A percentile compares a stretch with the other conserved stretches of the same genome.
Conservation (phyloP, 257 asterid genomes). For the Penstemon eatonii region DNA sequence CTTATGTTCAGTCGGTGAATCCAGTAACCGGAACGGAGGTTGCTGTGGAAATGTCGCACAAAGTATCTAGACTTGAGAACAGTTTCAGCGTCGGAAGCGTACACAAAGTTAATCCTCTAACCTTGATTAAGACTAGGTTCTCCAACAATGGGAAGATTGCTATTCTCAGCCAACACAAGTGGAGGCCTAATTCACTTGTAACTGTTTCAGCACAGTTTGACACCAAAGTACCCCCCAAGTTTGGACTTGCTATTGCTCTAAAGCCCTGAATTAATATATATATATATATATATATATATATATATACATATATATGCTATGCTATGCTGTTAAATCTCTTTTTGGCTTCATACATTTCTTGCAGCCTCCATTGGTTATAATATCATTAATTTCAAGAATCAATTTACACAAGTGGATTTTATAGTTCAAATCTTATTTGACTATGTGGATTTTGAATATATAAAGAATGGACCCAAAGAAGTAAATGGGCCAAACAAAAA, state of each 20-base stretch:
- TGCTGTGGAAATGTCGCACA: conserved; percentile 81
- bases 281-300: no score
- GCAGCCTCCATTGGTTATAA: conserved; percentile 30
- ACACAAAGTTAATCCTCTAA: conserved; percentile 57
- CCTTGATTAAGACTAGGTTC: conserved; percentile 68
- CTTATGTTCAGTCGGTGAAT: conserved; percentile 60
- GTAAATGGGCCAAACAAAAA: not conserved
- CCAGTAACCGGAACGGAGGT: conserved; percentile 65
- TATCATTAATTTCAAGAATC: conserved; percentile 17
- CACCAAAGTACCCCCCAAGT: conserved; percentile 49
- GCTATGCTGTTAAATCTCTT: conserved; percentile 23
- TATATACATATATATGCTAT: no score
- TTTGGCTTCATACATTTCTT: conserved; percentile 17
- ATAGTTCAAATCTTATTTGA: no score
- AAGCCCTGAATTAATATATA: conserved; percentile 52
- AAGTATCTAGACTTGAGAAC: conserved; percentile 52
- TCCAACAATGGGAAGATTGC: conserved; percentile 71
- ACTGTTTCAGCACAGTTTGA: conserved; percentile 82
- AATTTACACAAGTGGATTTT: no score
- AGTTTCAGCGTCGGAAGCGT: conserved; percentile 72
- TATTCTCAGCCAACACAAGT: conserved; percentile 63
- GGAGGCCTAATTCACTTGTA: conserved; percentile 80
- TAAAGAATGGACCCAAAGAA: conserved; percentile 6
- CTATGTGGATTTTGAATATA: no score
- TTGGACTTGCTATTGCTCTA: conserved; percentile 71